Percentiles rank a stretch among this genome's conserved stretches.
phyloP scores from a whole-genome alignment of 345 rosid genomes.

The Carallia pectinifolia region DNA sequence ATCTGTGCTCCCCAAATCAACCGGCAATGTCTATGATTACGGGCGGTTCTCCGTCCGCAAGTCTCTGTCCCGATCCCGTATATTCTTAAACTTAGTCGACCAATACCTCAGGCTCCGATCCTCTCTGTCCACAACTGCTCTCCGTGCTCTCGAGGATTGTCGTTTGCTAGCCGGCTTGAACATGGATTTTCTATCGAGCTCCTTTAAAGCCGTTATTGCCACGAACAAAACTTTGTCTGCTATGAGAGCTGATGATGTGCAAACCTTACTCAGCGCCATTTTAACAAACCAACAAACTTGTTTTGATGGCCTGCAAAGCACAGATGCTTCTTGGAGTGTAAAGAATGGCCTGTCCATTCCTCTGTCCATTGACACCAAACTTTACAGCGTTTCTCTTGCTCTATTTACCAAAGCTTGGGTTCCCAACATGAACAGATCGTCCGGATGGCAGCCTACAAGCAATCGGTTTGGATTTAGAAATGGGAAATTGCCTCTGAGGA shows the following conservation, averaged over 20 bases:
- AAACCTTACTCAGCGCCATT: constrained; percentile 67
- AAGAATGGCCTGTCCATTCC: constrained; percentile 51
- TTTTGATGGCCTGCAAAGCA: constrained; percentile 50
- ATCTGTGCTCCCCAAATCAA: constrained; percentile 52
- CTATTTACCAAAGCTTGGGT: constrained; percentile 73
- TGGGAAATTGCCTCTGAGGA: constrained; percentile 52
- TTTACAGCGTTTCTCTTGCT: constrained; percentile 70
- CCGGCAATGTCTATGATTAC: constrained; percentile 47
- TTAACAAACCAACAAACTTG: constrained; percentile 81
- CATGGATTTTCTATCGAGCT: constrained; percentile 50
- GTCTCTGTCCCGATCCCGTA: constrained; percentile 57
- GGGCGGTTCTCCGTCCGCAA: constrained; percentile 56
- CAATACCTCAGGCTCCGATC: constrained; percentile 43
- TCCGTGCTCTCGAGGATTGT: constrained; percentile 80
- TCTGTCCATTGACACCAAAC: constrained; percentile 65
- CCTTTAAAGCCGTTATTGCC: constrained; percentile 42
- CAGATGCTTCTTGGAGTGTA: constrained; percentile 51
- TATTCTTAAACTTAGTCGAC: constrained; percentile 48
- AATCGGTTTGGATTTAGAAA: constrained; percentile 37
- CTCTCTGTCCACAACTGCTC: constrained; percentile 38
- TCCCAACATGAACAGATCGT: constrained; percentile 42
- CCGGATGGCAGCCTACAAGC: constrained; percentile 26
- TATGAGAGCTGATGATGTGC: constrained; percentile 58
- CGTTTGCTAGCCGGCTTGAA: constrained; percentile 46
- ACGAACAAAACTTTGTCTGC: constrained; percentile 38